Conservation (phyloP, 345 rosid species). For the Hirschfeldia incana region DNA sequence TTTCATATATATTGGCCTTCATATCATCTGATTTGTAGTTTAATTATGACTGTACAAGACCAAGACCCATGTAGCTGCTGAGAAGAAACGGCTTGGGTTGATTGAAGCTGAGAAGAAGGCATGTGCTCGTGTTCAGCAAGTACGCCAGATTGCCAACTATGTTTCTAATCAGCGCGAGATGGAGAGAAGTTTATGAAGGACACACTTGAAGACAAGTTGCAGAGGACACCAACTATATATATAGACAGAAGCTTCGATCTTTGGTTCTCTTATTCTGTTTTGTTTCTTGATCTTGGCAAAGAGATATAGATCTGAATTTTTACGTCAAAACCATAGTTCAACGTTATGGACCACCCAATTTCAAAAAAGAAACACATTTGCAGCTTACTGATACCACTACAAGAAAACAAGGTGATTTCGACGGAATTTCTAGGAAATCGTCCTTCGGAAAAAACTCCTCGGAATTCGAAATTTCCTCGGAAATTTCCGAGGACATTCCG, state of each 20-base stretch:
- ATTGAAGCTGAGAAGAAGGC: slow-evolving; percentile 90
- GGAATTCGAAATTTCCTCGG: too few species aligned
- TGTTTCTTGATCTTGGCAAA: slow-evolving; percentile 58
- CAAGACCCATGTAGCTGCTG: slow-evolving; percentile 81
- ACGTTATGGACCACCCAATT: too few species aligned
- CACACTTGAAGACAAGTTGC: slow-evolving; percentile 81
- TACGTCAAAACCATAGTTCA: slow-evolving; percentile 56
- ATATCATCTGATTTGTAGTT: slow-evolving; percentile 41
- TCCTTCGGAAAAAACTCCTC: too few species aligned
- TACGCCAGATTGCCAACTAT: slow-evolving; percentile 68
- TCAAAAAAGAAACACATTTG: too few species aligned
- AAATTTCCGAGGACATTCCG: too few species aligned
- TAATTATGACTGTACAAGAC: slow-evolving; percentile 82
- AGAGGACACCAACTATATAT: slow-evolving; percentile 49
- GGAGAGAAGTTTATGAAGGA: slow-evolving; percentile 81
- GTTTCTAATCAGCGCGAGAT: slow-evolving; percentile 80
- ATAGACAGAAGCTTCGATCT: neutral
- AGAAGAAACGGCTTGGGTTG: slow-evolving; percentile 80
- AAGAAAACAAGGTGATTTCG: too few species aligned
- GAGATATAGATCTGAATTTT: slow-evolving; percentile 80
- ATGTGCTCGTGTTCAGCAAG: slow-evolving; percentile 70
- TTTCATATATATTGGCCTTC: neutral
- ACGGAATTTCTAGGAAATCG: too few species aligned
- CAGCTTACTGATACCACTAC: too few species aligned
- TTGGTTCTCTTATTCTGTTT: neutral